Evolutionary conservation across 306 rosid species (phyloP), one percentile per base, ranked within the genome.

Genomic region (Coriaria nepalensis): DNA sequence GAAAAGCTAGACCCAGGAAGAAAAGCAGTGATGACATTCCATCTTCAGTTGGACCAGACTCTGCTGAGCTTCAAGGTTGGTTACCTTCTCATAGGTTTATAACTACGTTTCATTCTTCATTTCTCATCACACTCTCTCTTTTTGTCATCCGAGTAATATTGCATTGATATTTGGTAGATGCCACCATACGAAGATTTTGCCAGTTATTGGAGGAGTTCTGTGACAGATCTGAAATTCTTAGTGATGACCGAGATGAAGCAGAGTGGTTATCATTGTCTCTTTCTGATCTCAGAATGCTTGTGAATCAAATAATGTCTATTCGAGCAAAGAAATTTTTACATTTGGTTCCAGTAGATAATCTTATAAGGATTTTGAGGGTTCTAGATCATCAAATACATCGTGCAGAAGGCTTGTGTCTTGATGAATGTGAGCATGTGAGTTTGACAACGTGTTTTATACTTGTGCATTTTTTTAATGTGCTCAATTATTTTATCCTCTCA

Each of bases 301-400:
- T 83, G 52, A 85, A 67, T 63, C 96, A 92, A 68, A 67, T 92
- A 79, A 72, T 70, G 77, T 77, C 96, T 57, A 65, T 82, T 53
- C 86, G 80, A 46, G 68, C 84, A 44, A 85, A 81, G 80, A 79
- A 64, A 63, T 71, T 92, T 56, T 77, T 85, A 47, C 87, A 84
- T 73, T 57, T 77, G 76, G 75, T 92, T 53, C 84, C 94, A 41
- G 75, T 70, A 56, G 93, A 82, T 66, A 51, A 57, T 63, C 86
- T 92, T 68, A 88, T 78, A 56, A 92, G 93, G 67, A 49, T 92
- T 53, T 68, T 92, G 62, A 85, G 73, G 66, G 83, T 82, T 68
- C 72, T 92, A 59, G 94, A 92, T 74, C 81, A 85, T 82, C 98
- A 85, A 59, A 82, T 92, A 67, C 98, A 92, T 66, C 71, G 87